A percentile compares a stretch with the other conserved stretches of the same genome.
Evolutionary conservation across 2,329 filamentous ascomycete species (phyloP).

Genomic region (Triangularia setosa): DNA sequence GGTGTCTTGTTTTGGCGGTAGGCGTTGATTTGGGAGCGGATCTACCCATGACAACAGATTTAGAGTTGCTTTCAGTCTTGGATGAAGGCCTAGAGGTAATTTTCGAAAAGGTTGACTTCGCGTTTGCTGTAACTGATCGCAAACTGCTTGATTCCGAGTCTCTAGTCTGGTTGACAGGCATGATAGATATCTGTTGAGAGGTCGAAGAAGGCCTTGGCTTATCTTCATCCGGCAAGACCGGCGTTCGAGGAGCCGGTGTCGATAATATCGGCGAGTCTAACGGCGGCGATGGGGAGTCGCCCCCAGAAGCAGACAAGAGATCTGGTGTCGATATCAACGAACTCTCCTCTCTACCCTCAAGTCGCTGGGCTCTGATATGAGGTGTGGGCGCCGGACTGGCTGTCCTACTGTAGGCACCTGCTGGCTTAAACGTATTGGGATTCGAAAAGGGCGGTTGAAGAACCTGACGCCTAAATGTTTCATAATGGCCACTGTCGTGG

Average conservation of each 20-base stretch:
- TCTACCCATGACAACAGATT: not conserved
- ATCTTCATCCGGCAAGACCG: not conserved
- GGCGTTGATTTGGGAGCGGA: slow-evolving; percentile 14
- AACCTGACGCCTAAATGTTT: slow-evolving; percentile 87
- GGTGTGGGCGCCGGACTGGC: slow-evolving; percentile 52
- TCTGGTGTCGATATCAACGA: slow-evolving; percentile 47
- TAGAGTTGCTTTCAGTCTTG: slow-evolving; percentile 19
- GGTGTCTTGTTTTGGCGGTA: slow-evolving; percentile 37
- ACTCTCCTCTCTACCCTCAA: slow-evolving; percentile 35
- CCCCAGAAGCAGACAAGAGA: slow-evolving; percentile 34
- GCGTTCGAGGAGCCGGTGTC: not conserved
- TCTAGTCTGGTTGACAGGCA: slow-evolving; percentile 29
- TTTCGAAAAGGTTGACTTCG: slow-evolving; percentile 50
- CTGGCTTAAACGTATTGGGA: slow-evolving; percentile 70
- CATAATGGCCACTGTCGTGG: slow-evolving; percentile 95
- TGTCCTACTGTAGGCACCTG: slow-evolving; percentile 66
- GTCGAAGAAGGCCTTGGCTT: not conserved
- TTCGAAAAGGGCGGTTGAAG: slow-evolving; percentile 77
- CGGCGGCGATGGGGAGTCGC: slow-evolving; percentile 18
- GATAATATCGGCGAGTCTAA: not conserved
- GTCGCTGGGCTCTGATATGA: slow-evolving; percentile 36
- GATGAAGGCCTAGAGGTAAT: slow-evolving; percentile 39
- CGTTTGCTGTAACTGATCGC: slow-evolving; percentile 54
- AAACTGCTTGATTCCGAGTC: slow-evolving; percentile 49
- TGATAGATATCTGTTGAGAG: not conserved